Conservation (phyloP, 371 early-diverging fungal species). For the Mycotypha africana region DNA sequence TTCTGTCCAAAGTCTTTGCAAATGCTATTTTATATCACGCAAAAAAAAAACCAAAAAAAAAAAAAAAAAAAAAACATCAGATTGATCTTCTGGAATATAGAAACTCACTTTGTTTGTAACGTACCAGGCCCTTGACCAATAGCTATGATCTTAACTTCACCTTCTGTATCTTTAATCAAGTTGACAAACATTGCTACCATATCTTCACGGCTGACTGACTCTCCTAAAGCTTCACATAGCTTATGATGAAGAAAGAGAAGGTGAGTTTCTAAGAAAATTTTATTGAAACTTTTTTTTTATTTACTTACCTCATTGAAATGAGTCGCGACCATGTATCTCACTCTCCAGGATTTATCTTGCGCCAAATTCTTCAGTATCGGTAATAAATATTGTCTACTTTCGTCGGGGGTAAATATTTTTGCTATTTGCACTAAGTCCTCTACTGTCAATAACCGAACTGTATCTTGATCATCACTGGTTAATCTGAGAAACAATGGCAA, state of each 20-base stretch:
- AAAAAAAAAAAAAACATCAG: too few species aligned
- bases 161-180: constrained; percentile 93
- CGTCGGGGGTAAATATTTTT: constrained; percentile 71
- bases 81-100: too few species aligned
- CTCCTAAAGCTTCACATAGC: constrained; percentile 33
- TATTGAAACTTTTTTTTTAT: too few species aligned
- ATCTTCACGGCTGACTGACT: constrained; percentile 32
- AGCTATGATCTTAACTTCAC: constrained; percentile 93
- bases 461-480: constrained; percentile 91
- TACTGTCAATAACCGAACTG: constrained; percentile 92
- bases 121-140: constrained; percentile 79
- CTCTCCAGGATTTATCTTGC: constrained; percentile 95
- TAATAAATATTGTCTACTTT: constrained; percentile 70
- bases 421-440: constrained; percentile 90
- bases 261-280: too few species aligned
- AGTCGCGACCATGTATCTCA: constrained; percentile 95
- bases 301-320: constrained; percentile 87
- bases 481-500: constrained; percentile 73
- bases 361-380: constrained; percentile 71
- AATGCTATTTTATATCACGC: too few species aligned
- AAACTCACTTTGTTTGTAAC: not conserved
- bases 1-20: constrained; percentile 73
- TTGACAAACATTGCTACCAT: constrained; percentile 46
- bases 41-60: too few species aligned
- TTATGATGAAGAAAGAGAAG: constrained; percentile 3